Evolutionary conservation across 495 filamentous ascomycete genomes (phyloP), one percentile per base, ranked within the genome.

Genomic region (Ramalina intermedia): DNA sequence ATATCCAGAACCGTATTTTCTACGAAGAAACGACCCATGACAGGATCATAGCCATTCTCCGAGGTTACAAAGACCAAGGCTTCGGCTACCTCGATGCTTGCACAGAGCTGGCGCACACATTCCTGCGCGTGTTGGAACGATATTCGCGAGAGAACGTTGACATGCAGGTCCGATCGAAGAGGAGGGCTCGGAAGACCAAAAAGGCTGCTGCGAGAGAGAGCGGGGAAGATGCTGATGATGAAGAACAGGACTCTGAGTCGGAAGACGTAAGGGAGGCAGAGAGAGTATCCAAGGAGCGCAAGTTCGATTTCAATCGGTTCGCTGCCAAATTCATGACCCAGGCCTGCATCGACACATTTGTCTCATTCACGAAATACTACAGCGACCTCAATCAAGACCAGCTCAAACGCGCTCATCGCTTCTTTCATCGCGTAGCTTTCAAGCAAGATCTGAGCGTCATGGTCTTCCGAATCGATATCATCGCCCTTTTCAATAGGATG

Each of bases 1-100:
- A 98, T 53, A 95, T 94, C 37, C 81, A 94, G 46, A 91, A 83
- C 57, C 85, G 93, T 26, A 86, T 99, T 1, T 99, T 99, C 62
- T 96, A 99, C 66, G 93, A 99, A 63, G 88, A 96, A 57, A 80
- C 82, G 0, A 96, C 88, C 0, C 85, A 96, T 58, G 90, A 96
- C 52, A 71, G 85, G 6, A 75, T 96, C 18, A 69, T 91, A 21
- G 72, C 78, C 39, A 84, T 95, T 29, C 69, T 86, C 0, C 72
- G 85, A 53, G 77, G 76, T 16, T 96, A 89, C 63, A 95, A 90
- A 54, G 85, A 90, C 46, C 93, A 96, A 65, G 85, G 87, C 0
- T 93, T 96, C 54, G 85, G 86, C 37, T 96, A 94, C 51, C 71
- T 99, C 7, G 86, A 99, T 66, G 82, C 90, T 17, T 82, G 78